A percentile compares a stretch with the other conserved stretches of the same genome.
These are phyloP conservation scores for Hyaloscypha variabilis DNA, from an alignment of 495 filamentous ascomycete genomes.

Conservation along the genomic window DNA sequence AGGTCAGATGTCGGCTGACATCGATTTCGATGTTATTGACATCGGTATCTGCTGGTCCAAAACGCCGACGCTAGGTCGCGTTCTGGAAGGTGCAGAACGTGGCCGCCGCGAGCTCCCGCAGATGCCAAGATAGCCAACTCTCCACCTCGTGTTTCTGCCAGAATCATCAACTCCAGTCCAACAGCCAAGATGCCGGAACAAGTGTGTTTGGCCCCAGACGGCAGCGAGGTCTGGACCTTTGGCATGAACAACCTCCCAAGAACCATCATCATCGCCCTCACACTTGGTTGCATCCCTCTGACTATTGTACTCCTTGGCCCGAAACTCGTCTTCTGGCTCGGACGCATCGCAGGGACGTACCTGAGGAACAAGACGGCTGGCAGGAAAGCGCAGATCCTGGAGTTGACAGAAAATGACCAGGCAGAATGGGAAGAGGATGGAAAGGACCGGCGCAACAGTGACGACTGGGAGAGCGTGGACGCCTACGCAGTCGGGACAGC, in stretches of 20 bases:
- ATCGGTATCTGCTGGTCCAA: conserved; percentile 3
- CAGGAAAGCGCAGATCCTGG: conserved; percentile 59
- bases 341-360: conserved; percentile 35
- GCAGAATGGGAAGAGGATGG: conserved; percentile 40
- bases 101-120: neutral
- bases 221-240: conserved; percentile 17
- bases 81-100: neutral
- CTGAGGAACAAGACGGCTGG: conserved; percentile 68
- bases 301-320: conserved; percentile 19
- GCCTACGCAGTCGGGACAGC: conserved; percentile 51
- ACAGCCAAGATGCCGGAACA: conserved; percentile 28
- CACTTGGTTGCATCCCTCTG: conserved; percentile 19
- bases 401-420: conserved; percentile 59
- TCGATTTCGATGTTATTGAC: neutral
- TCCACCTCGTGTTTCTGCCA: conserved; percentile 11
- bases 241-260: conserved; percentile 15
- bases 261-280: conserved; percentile 6
- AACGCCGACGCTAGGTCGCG: conserved; percentile 2
- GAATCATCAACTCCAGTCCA: neutral
- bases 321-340: conserved; percentile 25
- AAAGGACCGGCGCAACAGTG: conserved; percentile 51
- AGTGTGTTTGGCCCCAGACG: conserved; percentile 30
- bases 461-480: conserved; percentile 79
- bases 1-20: neutral
- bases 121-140: neutral